phyloP scores from a whole-genome alignment of 768 basidiomycete species.

The Phanerochaete carnosa region DNA sequence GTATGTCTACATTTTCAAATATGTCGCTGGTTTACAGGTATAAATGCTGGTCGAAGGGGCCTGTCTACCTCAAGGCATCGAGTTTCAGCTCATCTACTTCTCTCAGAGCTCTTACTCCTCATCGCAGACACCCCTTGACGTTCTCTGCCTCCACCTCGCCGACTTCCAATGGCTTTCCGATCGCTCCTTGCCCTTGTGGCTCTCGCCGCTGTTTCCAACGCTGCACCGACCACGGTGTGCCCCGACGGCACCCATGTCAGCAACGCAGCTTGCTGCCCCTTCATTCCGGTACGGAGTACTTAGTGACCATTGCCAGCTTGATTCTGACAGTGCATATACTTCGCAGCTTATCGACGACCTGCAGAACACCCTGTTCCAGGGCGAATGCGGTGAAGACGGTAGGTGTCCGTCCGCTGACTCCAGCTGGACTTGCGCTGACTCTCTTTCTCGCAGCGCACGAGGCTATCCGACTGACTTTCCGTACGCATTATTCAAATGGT shows the following conservation, averaged over 20 bases:
- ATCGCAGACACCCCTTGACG: neutral
- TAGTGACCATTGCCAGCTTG: neutral
- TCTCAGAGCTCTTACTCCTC: neutral
- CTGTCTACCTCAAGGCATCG: neutral
- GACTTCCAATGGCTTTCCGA: neutral
- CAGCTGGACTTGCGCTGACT: neutral
- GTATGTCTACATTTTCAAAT: neutral
- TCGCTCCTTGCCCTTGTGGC: neutral
- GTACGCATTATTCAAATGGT: neutral
- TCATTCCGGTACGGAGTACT: conserved; percentile 11
- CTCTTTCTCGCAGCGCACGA: neutral
- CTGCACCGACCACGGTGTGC: conserved; percentile 7
- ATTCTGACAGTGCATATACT: neutral
- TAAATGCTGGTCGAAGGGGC: neutral
- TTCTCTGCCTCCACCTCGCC: neutral
- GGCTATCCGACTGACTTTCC: conserved; percentile 2
- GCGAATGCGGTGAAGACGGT: conserved; percentile 2
- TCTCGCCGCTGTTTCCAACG: neutral
- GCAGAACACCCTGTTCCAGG: neutral
- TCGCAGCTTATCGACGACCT: neutral
- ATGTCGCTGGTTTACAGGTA: neutral
- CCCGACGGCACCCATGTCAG: conserved; percentile 16
- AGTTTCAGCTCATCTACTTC: neutral
- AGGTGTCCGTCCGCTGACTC: no score
- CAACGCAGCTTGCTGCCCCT: conserved; percentile 16